Evolutionary conservation across 2,329 filamentous ascomycete genomes (phyloP).

Genomic region (Pyrenophora tritici-repentis): DNA sequence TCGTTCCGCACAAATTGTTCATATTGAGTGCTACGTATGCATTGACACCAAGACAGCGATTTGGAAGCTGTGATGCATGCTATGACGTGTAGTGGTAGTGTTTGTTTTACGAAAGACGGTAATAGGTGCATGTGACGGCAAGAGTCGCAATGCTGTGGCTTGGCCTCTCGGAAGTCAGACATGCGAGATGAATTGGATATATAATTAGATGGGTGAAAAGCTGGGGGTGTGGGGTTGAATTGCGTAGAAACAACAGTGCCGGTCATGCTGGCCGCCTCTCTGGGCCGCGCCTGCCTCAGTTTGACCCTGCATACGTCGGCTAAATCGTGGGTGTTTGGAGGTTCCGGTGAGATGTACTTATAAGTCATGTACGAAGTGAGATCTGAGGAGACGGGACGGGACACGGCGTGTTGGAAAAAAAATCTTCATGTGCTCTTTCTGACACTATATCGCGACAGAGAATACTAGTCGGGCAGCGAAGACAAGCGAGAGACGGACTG

Average conservation of each 20-base stretch:
- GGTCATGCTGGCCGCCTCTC: conserved; percentile 1
- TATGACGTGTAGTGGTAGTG: neutral
- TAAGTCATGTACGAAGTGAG: too few species aligned
- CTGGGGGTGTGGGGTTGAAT: conserved; percentile 1
- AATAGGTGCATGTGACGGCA: neutral
- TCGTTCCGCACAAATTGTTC: neutral
- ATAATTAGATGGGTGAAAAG: conserved; percentile 6
- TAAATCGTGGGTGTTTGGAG: neutral
- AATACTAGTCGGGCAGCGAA: too few species aligned
- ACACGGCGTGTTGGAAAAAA: neutral
- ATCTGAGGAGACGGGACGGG: neutral
- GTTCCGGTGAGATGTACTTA: neutral
- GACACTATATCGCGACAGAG: too few species aligned
- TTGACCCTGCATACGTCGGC: conserved; percentile 5
- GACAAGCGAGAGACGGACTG: too few species aligned
- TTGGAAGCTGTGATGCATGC: neutral
- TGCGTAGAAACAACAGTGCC: neutral
- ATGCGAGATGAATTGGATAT: neutral
- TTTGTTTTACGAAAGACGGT: neutral
- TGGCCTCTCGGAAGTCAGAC: neutral
- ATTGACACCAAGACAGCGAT: neutral
- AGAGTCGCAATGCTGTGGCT: neutral
- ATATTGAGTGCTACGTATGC: neutral
- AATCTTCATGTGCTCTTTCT: too few species aligned
- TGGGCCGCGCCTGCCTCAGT: conserved; percentile 7